These are phyloP conservation scores for Heimioporus punctisporus DNA, from an alignment of 1,284 basidiomycete species.

Conservation along the genomic window DNA sequence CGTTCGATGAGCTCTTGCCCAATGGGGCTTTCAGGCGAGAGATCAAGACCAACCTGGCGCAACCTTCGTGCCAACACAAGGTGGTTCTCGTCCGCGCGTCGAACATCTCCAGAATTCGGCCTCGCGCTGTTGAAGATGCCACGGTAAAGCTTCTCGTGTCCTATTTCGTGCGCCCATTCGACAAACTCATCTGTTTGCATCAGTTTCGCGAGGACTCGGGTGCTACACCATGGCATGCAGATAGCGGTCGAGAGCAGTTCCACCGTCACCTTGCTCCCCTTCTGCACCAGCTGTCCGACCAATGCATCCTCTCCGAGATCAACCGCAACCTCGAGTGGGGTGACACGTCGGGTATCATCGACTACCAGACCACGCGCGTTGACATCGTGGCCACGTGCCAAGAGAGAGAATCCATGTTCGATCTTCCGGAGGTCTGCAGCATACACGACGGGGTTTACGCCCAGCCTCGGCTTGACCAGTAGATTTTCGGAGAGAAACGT, in stretches of 20 bases:
- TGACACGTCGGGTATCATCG: not conserved
- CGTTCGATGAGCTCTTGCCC: not conserved
- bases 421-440: not conserved
- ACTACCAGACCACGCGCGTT: not conserved
- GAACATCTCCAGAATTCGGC: not conserved
- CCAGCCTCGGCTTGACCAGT: not conserved
- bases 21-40: not conserved
- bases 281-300: not conserved
- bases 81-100: not conserved
- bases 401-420: not conserved
- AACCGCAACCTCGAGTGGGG: slow-evolving; percentile 2
- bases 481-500: not conserved
- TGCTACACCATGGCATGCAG: slow-evolving; percentile 3
- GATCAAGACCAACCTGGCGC: not conserved
- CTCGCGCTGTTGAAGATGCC: slow-evolving; percentile 1
- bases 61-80: not conserved
- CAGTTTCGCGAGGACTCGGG: not conserved
- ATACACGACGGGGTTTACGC: slow-evolving; percentile 3
- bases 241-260: not conserved
- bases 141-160: not conserved
- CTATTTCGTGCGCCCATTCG: not conserved
- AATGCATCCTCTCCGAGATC: not conserved
- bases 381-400: not conserved
- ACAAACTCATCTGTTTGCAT: not conserved
- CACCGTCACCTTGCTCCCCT: not conserved